phyloP scores from a whole-genome alignment of 2,329 filamentous ascomycete species.

The Penicillium sp. region DNA sequence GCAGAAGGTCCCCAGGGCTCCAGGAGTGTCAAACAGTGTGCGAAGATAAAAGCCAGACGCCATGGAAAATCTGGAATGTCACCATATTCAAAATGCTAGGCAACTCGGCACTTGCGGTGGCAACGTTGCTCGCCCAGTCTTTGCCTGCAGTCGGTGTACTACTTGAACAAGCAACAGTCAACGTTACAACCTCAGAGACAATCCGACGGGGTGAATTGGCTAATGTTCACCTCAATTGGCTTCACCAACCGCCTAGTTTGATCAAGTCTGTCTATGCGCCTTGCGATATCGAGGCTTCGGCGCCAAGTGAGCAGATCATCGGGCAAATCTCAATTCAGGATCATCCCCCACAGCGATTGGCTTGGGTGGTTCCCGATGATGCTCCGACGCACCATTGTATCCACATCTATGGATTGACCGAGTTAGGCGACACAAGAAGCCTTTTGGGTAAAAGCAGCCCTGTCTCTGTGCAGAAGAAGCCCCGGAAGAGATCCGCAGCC shows the following conservation, averaged over 20 bases:
- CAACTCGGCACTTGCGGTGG: background rate
- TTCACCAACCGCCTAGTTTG: background rate
- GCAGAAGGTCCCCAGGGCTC: constrained; percentile 10
- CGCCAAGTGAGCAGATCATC: background rate
- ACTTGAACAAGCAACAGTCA: background rate
- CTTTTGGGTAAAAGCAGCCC: constrained; percentile 12
- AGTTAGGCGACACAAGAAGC: background rate
- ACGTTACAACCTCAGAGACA: constrained; percentile 7
- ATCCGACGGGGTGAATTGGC: constrained; percentile 9
- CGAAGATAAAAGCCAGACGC: background rate
- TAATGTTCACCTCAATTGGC: constrained; percentile 11
- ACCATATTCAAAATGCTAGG: background rate
- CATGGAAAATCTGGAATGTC: background rate
- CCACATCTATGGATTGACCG: background rate
- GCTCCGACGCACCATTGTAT: constrained; percentile 6
- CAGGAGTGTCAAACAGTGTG: background rate
- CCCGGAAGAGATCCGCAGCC: constrained; percentile 7
- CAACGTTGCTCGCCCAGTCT: background rate
- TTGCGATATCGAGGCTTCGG: background rate
- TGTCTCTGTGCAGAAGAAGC: constrained; percentile 6
- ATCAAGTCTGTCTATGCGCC: constrained; percentile 8
- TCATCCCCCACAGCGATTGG: constrained; percentile 10
- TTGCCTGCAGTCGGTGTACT: background rate
- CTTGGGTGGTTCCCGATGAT: constrained; percentile 12
- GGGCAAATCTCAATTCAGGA: constrained; percentile 1